These are phyloP conservation scores for Athelia psychrophila DNA, from an alignment of 1,284 basidiomycete genomes.

Conservation along the genomic window DNA sequence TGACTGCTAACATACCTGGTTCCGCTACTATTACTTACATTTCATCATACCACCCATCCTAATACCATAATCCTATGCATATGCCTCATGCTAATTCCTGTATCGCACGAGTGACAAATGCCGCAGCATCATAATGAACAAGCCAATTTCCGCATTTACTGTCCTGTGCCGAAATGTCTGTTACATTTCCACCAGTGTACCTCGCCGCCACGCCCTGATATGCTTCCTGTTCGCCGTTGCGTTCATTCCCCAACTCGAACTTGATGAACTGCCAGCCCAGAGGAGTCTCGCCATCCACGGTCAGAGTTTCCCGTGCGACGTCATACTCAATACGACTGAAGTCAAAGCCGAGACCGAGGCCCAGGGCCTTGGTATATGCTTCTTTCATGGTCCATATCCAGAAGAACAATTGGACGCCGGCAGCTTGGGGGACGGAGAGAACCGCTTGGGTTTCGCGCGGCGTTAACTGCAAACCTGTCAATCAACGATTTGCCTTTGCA, in stretches of 20 bases:
- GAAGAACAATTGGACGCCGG: conserved; percentile 59
- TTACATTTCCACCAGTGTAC: conserved; percentile 36
- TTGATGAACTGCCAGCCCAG: conserved; percentile 66
- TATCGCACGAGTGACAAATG: conserved; percentile 46
- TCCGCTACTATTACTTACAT: neutral
- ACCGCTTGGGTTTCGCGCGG: conserved; percentile 44
- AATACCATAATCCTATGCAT: conserved; percentile 4
- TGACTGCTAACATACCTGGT: neutral
- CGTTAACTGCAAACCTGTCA: conserved; percentile 47
- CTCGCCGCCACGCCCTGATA: conserved; percentile 69
- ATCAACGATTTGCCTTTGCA: neutral
- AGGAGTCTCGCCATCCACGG: conserved; percentile 55
- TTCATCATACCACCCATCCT: neutral
- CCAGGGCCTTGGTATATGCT: conserved; percentile 83
- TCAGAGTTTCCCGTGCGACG: conserved; percentile 42
- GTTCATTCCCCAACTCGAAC: conserved; percentile 41
- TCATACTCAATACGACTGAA: conserved; percentile 73
- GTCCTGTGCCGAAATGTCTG: conserved; percentile 27
- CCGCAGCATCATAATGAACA: conserved; percentile 37
- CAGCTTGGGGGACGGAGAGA: conserved; percentile 33
- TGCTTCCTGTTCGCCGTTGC: conserved; percentile 34
- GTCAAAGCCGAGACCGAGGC: conserved; percentile 78
- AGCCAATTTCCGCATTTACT: conserved; percentile 32
- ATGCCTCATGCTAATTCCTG: conserved; percentile 16
- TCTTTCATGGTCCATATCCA: conserved; percentile 87